phyloP scores from a whole-genome alignment of 306 rosid genomes.

The Citrullus amarus region DNA sequence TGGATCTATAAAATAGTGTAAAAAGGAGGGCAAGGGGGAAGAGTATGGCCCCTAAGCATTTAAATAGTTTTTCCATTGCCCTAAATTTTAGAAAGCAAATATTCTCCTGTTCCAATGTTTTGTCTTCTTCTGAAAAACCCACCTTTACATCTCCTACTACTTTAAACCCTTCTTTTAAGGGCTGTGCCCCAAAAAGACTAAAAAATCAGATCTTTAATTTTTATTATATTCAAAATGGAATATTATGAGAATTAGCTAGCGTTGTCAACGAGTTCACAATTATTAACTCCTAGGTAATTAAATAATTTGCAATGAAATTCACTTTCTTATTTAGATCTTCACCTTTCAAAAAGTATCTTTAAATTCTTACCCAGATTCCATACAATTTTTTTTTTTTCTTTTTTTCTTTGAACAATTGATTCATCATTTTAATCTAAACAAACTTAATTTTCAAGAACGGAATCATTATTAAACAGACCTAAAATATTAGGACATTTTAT shows the following conservation, averaged over 20 bases:
- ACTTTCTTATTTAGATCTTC: background rate
- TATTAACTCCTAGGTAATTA: background rate
- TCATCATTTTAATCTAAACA: background rate
- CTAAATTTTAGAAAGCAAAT: slow-evolving; percentile 49
- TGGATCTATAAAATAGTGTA: slow-evolving; percentile 8
- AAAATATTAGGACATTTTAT: background rate
- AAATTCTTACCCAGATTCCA: background rate
- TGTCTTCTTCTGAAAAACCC: slow-evolving; percentile 40
- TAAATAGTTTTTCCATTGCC: slow-evolving; percentile 18
- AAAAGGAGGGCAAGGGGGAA: background rate
- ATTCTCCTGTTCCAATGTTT: slow-evolving; percentile 41
- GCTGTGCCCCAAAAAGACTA: slow-evolving; percentile 22
- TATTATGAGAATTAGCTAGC: background rate
- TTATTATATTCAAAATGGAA: background rate
- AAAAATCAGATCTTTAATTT: slow-evolving; percentile 1
- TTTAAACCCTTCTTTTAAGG: slow-evolving; percentile 43
- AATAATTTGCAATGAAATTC: background rate
- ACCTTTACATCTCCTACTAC: slow-evolving; percentile 31
- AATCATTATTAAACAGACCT: background rate
- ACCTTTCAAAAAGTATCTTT: background rate
- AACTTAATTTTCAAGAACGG: background rate
- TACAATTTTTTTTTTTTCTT: background rate
- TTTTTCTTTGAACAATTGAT: too few species aligned
- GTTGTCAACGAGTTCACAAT: background rate
- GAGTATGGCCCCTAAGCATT: slow-evolving; percentile 25